Base-by-base conservation (phyloP, 2,329 filamentous ascomycete species). In the Paraconiothyrium brasiliense region DNA sequence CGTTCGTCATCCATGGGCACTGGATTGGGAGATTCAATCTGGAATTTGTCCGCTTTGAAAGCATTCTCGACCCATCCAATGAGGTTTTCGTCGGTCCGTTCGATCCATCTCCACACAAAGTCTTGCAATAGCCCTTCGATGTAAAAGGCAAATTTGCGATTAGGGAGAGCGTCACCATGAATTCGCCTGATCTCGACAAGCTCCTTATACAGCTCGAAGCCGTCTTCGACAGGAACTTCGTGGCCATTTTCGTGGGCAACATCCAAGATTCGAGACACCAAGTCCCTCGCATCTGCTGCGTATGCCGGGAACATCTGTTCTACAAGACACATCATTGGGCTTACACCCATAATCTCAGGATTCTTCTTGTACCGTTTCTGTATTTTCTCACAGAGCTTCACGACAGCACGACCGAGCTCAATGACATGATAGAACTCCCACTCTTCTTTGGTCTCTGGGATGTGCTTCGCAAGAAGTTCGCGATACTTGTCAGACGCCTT, bases 51-150 rank as follows among this genome's bases (percentile, higher is more conserved):
- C 69, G 96, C 92, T 76, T 93, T 94, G 78, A 97, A 90, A 9
- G 95, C 94, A 71, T 94, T 88, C 50, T 96, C 93, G 43, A 98
- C 92, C 83, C 95, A 95, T 27, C 89, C 89, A 63, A 91, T 84
- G 72, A 97, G 89, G 73, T 90, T 93, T 37, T 83, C 83, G 71
- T 98, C 93, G 8, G 93, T 93, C 65, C 89, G 87, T 57, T 87
- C 85, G 65, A 99, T 92, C 94, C 94, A 99, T 61, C 93, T 89
- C 94, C 94, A 98, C 6, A 98, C 95, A 77, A 98, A 99, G 39
- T 92, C 90, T 64, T 94, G 91, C 20, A 99, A 84, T 16, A 97
- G 82, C 46, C 89, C 87, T 78, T 99, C 95, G 47, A 99, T 87
- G 67, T 93, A 89, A 76, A 98, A 97, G 4, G 89, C 90, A 76